Evolutionary conservation across 169 alveolate genomes (phyloP).

Genomic region (Plasmodium coatneyi): DNA sequence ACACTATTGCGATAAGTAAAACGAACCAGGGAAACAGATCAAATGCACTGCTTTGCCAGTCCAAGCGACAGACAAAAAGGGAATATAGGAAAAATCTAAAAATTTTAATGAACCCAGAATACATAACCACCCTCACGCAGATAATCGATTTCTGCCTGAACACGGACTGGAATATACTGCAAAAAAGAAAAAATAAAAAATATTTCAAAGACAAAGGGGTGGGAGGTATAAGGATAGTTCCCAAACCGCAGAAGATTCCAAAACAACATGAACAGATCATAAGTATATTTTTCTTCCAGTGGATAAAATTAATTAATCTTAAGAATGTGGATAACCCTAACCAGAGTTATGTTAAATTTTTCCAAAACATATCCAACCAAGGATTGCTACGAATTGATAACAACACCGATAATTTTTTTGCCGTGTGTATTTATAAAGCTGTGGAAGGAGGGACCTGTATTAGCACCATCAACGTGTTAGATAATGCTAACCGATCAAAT

Average conservation of each 20-base stretch:
- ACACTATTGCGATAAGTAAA: neutral
- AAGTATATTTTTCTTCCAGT: slow-evolving; percentile 77
- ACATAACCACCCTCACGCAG: slow-evolving; percentile 74
- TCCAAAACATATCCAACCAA: slow-evolving; percentile 89
- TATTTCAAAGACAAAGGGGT: slow-evolving; percentile 75
- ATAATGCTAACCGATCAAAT: neutral
- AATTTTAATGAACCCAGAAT: slow-evolving; percentile 53
- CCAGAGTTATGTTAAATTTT: slow-evolving; percentile 84
- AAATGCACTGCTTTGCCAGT: neutral
- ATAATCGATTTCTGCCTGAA: slow-evolving; percentile 57
- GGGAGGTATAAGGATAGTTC: slow-evolving; percentile 84
- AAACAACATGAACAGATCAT: slow-evolving; percentile 82
- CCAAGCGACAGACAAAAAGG: neutral
- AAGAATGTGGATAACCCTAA: slow-evolving; percentile 77
- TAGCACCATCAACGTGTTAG: neutral
- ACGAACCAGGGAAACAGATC: neutral
- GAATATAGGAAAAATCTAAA: slow-evolving; percentile 12
- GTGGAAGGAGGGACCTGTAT: slow-evolving; percentile 64
- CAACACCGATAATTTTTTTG: slow-evolving; percentile 88
- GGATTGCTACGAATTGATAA: slow-evolving; percentile 90
- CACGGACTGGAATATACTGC: slow-evolving; percentile 63
- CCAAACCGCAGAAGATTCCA: slow-evolving; percentile 79
- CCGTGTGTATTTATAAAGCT: slow-evolving; percentile 89
- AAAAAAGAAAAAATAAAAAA: slow-evolving; percentile 29
- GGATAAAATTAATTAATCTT: slow-evolving; percentile 80